Percentiles rank a stretch among this genome's conserved stretches.
These are phyloP conservation scores for Diplodia seriata DNA, from an alignment of 2,329 filamentous ascomycete genomes.

Conservation along the genomic window DNA sequence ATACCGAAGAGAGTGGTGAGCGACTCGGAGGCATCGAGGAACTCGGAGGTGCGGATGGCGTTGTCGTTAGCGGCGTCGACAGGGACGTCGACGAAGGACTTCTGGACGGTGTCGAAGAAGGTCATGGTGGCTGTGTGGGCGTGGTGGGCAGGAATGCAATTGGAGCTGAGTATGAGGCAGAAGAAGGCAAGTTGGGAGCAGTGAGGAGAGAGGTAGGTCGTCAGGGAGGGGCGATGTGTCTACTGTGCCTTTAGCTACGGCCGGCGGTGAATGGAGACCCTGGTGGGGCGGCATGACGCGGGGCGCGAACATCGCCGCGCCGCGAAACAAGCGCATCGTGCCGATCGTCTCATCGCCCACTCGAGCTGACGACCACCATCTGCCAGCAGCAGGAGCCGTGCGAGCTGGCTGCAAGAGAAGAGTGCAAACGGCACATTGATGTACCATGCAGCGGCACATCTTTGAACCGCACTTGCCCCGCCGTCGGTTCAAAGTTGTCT, in stretches of 20 bases:
- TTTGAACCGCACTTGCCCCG: conserved; percentile 10
- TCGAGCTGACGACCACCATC: conserved; percentile 4
- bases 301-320: conserved; percentile 17
- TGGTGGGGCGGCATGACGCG: conserved; percentile 27
- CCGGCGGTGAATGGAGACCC: conserved; percentile 23
- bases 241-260: neutral
- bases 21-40: conserved; percentile 89
- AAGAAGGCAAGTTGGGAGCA: neutral
- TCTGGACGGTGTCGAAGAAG: conserved; percentile 84
- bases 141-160: neutral
- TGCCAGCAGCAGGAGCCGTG: neutral
- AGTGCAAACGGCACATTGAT: neutral
- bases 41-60: conserved; percentile 77
- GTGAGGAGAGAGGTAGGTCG: neutral
- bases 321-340: conserved; percentile 21
- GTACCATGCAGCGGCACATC: conserved; percentile 11
- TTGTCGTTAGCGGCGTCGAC: conserved; percentile 77
- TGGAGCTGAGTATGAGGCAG: neutral
- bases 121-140: conserved; percentile 53
- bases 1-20: conserved; percentile 86
- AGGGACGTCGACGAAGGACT: conserved; percentile 83
- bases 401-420: neutral
- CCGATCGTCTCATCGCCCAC: neutral
- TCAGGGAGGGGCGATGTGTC: conserved; percentile 28
- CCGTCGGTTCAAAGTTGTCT: conserved; percentile 13